Percentiles rank a stretch among this genome's conserved stretches.
Evolutionary conservation across 2,329 filamentous ascomycete genomes (phyloP).

Genomic region (Exophiala phaeomuriformis): DNA sequence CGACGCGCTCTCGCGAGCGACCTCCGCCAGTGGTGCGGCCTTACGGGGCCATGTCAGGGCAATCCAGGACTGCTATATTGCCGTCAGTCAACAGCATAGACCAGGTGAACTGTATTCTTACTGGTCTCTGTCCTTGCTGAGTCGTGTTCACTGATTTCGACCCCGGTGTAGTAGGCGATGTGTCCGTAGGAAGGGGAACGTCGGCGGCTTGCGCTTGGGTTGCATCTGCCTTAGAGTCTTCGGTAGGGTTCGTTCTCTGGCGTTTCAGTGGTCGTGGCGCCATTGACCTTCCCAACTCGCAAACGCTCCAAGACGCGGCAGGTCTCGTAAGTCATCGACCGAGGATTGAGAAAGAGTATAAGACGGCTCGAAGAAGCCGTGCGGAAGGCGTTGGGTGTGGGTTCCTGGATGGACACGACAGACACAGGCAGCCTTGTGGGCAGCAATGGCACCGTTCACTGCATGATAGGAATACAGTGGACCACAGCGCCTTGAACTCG

Average conservation of each 20-base stretch:
- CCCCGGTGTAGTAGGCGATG: constrained; percentile 4
- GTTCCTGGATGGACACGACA: no score
- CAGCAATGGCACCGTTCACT: no score
- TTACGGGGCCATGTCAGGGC: constrained; percentile 43
- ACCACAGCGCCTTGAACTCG: no score
- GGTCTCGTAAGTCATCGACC: no score
- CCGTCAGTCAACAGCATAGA: not conserved
- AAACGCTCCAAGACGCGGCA: no score
- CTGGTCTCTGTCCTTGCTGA: constrained; percentile 11
- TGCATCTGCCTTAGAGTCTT: constrained; percentile 1
- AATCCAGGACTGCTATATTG: constrained; percentile 33
- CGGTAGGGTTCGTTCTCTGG: constrained; percentile 24
- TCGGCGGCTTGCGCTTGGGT: constrained; percentile 13
- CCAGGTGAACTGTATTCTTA: constrained; percentile 5
- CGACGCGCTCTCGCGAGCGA: constrained; percentile 45
- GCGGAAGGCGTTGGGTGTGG: no score
- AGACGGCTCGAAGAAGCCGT: no score
- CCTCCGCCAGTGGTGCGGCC: constrained; percentile 43
- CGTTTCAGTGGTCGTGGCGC: constrained; percentile 25
- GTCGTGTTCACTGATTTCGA: not conserved
- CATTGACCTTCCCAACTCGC: constrained; percentile 11
- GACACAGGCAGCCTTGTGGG: no score
- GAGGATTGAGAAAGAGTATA: no score
- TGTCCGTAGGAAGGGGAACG: constrained; percentile 17
- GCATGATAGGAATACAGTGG: no score